Conservation (phyloP, 2,329 filamentous ascomycete genomes). For the Aspergillus eucalypticola region DNA sequence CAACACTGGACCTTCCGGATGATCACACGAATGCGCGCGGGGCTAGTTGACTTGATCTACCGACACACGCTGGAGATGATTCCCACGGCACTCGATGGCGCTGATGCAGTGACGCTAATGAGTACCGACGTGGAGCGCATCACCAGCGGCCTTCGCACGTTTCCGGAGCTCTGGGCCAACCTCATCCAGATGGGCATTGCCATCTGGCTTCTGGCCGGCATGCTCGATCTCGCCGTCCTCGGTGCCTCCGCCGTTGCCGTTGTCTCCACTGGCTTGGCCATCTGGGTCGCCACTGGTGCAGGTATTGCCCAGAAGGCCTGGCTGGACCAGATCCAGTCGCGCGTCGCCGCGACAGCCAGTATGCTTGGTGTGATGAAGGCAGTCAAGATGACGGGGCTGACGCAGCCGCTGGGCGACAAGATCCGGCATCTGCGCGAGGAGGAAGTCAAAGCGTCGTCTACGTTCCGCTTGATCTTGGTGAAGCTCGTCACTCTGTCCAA, state of each 20-base stretch:
- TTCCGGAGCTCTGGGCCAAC: constrained; percentile 31
- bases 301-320: constrained; percentile 23
- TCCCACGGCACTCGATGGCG: constrained; percentile 14
- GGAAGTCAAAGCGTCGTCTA: constrained; percentile 30
- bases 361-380: constrained; percentile 41
- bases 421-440: constrained; percentile 38
- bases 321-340: constrained; percentile 28
- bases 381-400: constrained; percentile 43
- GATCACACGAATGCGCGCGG: constrained; percentile 9
- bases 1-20: constrained; percentile 14
- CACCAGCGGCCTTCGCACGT: constrained; percentile 17
- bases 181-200: constrained; percentile 18
- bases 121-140: constrained; percentile 36
- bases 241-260: background rate
- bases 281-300: constrained; percentile 2
- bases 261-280: background rate
- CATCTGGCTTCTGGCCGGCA: constrained; percentile 15
- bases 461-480: constrained; percentile 29
- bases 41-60: constrained; percentile 31
- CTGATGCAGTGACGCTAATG: constrained; percentile 35
- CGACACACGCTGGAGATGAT: constrained; percentile 30
- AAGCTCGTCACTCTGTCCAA: constrained; percentile 7
- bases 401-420: constrained; percentile 28
- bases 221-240: background rate
- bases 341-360: constrained; percentile 28